Evolutionary conservation across 306 rosid genomes (phyloP).

Genomic region (Dalbergia cochinchinensis): DNA sequence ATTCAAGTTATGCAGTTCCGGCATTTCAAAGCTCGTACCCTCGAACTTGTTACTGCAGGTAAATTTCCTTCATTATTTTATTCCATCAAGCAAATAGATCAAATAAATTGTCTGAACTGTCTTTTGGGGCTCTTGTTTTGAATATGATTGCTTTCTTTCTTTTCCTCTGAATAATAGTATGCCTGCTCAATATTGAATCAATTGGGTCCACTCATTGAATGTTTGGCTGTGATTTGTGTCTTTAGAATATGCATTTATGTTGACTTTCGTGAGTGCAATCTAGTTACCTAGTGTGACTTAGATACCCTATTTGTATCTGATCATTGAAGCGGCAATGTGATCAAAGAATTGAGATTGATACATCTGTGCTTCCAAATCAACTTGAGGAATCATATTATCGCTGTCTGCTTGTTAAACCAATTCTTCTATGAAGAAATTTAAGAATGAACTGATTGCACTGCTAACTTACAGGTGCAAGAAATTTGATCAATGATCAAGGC

Average conservation of each 20-base stretch:
- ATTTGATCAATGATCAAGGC: constrained; percentile 60
- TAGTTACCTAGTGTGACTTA: constrained; percentile 4
- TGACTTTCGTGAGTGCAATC: neutral
- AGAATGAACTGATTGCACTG: constrained; percentile 27
- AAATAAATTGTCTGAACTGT: neutral
- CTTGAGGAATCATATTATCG: neutral
- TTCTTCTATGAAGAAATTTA: constrained; percentile 13
- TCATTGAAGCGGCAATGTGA: constrained; percentile 1
- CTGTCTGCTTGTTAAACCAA: constrained; percentile 12
- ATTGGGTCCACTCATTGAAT: neutral
- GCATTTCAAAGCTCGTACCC: constrained; percentile 75
- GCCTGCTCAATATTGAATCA: neutral
- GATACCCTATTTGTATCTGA: constrained; percentile 25
- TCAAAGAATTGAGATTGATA: neutral
- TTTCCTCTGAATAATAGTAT: neutral
- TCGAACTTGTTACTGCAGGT: constrained; percentile 74
- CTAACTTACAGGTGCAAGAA: constrained; percentile 56
- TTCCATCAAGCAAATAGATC: neutral
- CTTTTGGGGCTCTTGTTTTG: neutral
- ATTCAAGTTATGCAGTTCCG: constrained; percentile 90
- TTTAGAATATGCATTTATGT: neutral
- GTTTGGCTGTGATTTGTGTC: neutral
- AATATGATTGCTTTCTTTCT: neutral
- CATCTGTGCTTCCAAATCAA: neutral
- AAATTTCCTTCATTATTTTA: constrained; percentile 7